phyloP scores from a whole-genome alignment of 768 basidiomycete genomes.

The Omphalotus guepiniiformis region DNA sequence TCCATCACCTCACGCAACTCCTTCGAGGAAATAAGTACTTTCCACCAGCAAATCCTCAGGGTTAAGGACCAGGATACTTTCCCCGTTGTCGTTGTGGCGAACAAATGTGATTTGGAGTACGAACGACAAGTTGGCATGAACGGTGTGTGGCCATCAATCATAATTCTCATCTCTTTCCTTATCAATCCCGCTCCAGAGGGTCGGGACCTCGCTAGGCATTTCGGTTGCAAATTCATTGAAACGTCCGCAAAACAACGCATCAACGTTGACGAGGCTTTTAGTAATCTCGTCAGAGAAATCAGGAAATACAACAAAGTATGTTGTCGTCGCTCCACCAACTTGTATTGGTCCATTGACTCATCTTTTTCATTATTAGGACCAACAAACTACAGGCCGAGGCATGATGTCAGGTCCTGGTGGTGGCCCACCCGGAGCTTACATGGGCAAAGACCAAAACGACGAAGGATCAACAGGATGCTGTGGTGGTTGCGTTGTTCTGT shows the following conservation, averaged over 20 bases:
- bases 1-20: slow-evolving; percentile 97
- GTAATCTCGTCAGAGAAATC: slow-evolving; percentile 89
- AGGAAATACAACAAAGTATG: slow-evolving; percentile 88
- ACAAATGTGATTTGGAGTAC: slow-evolving; percentile 94
- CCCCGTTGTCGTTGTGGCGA: slow-evolving; percentile 96
- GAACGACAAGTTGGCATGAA: slow-evolving; percentile 96
- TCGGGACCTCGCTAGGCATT: slow-evolving; percentile 91
- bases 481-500: slow-evolving; percentile 59
- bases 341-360: neutral
- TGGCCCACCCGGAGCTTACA: slow-evolving; percentile 46
- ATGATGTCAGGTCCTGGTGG: slow-evolving; percentile 42
- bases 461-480: slow-evolving; percentile 64
- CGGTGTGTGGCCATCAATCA: slow-evolving; percentile 42
- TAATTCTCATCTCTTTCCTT: neutral
- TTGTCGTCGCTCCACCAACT: slow-evolving; percentile 1
- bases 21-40: slow-evolving; percentile 94
- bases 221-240: slow-evolving; percentile 92
- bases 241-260: slow-evolving; percentile 95
- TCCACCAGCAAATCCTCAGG: slow-evolving; percentile 93
- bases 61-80: slow-evolving; percentile 96
- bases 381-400: slow-evolving; percentile 70
- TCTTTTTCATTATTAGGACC: slow-evolving; percentile 46
- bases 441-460: slow-evolving; percentile 41
- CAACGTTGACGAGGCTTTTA: slow-evolving; percentile 96
- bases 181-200: slow-evolving; percentile 69